Base-by-base conservation (phyloP, 805 yeast species). In the Metschnikowia rubicola region DNA sequence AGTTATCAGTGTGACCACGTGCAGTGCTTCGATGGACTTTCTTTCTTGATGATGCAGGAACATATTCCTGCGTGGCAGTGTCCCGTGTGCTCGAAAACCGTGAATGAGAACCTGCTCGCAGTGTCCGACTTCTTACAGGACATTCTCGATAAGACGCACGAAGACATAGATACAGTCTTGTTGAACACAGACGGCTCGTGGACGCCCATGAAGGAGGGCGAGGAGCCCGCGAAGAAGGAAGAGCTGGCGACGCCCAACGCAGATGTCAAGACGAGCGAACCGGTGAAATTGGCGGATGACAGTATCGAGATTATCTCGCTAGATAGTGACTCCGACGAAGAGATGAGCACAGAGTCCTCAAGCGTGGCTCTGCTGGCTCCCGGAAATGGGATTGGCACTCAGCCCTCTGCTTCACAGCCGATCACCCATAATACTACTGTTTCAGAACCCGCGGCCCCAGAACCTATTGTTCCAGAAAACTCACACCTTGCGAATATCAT, bases 11-110 rank as follows among this genome's bases (percentile, higher is more conserved):
- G 99, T 66, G 69, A 76, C 32, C 99, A 94, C 65, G 67, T 89
- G 12, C 92, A 87, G 58, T 91, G 98, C 61, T 88, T 91, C 63
- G 99, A 94, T 65, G 91, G 88, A 0, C 63, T 74, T 32, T 79
- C 87, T 37, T 94, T 79, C 60, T 56, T 94, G 9, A 79, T 81
- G 58, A 73, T 90, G 37, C 98, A 92, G 62, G 73, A 74, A 46
- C 92, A 86, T 60, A 80, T 86, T 0, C 86, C 96, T 0, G 79
- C 87, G 0, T 92, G 97, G 97, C 68, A 69, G 43, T 94, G 99
- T 60, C 97, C 97, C 0, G 75, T 88, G 3, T 94, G 99, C 62
- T 78, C 78, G 51, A 68, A 66, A 5, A 60, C 60, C 2, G 67
- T 88, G 2, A 65, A 71, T 2, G 68, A 82, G 12, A 75, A 76